These are phyloP conservation scores for Phaeosphaeria sp. DNA, from an alignment of 2,329 filamentous ascomycete species.

Conservation along the genomic window DNA sequence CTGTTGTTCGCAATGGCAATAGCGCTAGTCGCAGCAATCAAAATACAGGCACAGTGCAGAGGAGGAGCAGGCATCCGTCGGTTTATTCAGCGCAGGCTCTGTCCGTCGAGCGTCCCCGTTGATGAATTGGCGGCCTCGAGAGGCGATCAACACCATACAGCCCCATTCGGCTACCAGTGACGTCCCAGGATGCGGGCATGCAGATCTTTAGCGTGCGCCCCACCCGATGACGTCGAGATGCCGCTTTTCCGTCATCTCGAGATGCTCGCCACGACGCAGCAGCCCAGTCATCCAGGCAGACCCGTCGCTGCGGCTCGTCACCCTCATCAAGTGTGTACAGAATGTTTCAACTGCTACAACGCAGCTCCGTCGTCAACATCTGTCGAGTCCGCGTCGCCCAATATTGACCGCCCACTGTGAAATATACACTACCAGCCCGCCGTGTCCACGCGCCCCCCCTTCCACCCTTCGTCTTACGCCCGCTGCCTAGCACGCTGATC, in stretches of 20 bases:
- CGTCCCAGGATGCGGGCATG: background rate
- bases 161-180: background rate
- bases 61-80: background rate
- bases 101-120: background rate
- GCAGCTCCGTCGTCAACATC: no score
- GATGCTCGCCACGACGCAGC: background rate
- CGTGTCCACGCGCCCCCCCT: slow-evolving; percentile 21
- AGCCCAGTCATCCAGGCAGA: no score
- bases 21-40: background rate
- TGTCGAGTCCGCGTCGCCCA: no score
- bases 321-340: background rate
- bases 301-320: background rate
- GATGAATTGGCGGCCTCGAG: background rate
- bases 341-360: background rate
- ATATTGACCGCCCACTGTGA: background rate
- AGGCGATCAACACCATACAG: background rate
- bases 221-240: slow-evolving; percentile 1
- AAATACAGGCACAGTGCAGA: background rate
- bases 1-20: background rate
- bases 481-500: slow-evolving; percentile 29
- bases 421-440: background rate
- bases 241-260: background rate
- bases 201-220: background rate
- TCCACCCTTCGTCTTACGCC: slow-evolving; percentile 18
- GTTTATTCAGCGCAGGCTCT: background rate